Percentiles rank a stretch among this genome's conserved stretches.
These are phyloP conservation scores for Nothophoma quercina DNA, from an alignment of 2,329 filamentous ascomycete genomes.

Conservation along the genomic window DNA sequence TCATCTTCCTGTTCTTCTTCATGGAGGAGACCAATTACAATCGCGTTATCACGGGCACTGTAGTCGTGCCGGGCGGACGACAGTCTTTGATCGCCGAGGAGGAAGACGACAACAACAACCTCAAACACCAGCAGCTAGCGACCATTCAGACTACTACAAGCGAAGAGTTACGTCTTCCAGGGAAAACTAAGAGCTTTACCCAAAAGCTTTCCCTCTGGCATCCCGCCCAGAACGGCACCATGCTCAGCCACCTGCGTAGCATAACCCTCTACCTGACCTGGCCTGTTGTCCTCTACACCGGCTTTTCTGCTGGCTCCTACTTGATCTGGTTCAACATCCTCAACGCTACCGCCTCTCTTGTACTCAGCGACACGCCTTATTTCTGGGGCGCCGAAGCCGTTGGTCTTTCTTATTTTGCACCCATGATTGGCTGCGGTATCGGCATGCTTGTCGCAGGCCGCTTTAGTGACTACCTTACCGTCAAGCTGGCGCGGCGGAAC, in stretches of 20 bases:
- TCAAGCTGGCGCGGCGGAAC: constrained; percentile 47
- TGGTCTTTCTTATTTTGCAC: constrained; percentile 30
- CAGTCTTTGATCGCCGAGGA: background rate
- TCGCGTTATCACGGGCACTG: constrained; percentile 41
- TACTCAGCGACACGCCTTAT: constrained; percentile 32
- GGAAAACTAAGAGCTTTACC: constrained; percentile 22
- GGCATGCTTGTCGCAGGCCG: constrained; percentile 30
- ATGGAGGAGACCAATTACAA: constrained; percentile 68
- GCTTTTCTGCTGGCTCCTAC: constrained; percentile 37
- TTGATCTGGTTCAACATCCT: constrained; percentile 41
- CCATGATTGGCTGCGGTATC: constrained; percentile 29
- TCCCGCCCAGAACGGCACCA: constrained; percentile 24
- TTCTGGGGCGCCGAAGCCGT: constrained; percentile 34
- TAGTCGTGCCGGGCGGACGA: background rate
- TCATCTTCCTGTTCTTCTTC: constrained; percentile 64
- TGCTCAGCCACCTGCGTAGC: constrained; percentile 29
- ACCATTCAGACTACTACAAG: constrained; percentile 24
- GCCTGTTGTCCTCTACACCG: constrained; percentile 44
- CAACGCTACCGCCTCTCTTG: constrained; percentile 37
- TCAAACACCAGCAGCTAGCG: constrained; percentile 17
- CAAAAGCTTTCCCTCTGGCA: constrained; percentile 36
- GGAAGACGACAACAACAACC: constrained; percentile 1
- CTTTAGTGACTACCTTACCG: constrained; percentile 36
- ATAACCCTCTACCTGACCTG: constrained; percentile 42
- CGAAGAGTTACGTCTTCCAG: constrained; percentile 9